phyloP scores from a whole-genome alignment of 495 filamentous ascomycete species.

The Hyaloscypha finlandica region DNA sequence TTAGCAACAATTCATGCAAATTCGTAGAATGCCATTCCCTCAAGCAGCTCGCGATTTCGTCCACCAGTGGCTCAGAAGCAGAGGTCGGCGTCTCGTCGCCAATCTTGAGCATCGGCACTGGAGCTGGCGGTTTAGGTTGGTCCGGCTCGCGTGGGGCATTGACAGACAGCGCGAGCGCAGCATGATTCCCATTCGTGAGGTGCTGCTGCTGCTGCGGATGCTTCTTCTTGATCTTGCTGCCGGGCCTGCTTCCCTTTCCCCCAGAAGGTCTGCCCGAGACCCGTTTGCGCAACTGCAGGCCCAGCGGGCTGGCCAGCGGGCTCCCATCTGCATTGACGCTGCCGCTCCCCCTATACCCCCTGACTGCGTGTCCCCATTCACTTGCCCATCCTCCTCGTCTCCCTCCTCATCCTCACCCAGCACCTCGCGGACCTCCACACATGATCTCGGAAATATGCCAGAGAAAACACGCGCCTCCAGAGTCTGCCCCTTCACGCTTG shows the following conservation, averaged over 20 bases:
- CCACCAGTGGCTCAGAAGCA: conserved; percentile 85
- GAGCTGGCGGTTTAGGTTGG: conserved; percentile 79
- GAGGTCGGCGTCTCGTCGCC: conserved; percentile 95
- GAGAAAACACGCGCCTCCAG: conserved; percentile 95
- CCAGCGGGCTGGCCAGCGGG: conserved; percentile 17
- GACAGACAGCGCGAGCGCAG: conserved; percentile 33
- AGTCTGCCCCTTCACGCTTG: conserved; percentile 87
- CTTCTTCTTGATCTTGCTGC: conserved; percentile 25
- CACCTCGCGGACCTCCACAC: conserved; percentile 79
- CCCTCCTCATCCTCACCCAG: conserved; percentile 61
- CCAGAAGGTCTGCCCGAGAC: conserved; percentile 15
- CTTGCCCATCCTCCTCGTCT: conserved; percentile 31
- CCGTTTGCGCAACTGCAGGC: neutral
- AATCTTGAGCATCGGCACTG: conserved; percentile 95
- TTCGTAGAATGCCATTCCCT: conserved; percentile 98
- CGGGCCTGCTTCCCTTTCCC: conserved; percentile 19
- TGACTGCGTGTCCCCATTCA: neutral
- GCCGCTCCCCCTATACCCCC: conserved; percentile 3
- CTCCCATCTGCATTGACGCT: conserved; percentile 6
- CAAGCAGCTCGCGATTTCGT: conserved; percentile 94
- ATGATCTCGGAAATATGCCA: conserved; percentile 91
- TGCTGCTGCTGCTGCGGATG: conserved; percentile 13
- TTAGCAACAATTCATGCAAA: conserved; percentile 88
- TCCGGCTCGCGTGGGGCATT: conserved; percentile 53
- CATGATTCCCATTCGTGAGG: conserved; percentile 32